phyloP scores from a whole-genome alignment of 768 basidiomycete genomes.

The Boletellus sp. region DNA sequence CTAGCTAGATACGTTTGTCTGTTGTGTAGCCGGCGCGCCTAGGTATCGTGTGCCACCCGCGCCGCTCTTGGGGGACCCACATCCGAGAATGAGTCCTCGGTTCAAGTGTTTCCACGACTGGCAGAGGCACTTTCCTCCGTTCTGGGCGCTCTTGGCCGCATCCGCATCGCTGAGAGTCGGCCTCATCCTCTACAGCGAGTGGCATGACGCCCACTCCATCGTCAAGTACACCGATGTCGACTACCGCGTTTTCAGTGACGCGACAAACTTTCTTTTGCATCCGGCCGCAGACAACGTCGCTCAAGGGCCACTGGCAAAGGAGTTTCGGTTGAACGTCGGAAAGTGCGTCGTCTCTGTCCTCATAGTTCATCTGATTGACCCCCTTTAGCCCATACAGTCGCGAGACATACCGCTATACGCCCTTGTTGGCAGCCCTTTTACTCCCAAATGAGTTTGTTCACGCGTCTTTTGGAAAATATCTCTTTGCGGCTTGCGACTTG shows the following conservation, averaged over 20 bases:
- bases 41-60: no score
- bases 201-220: slow-evolving; percentile 77
- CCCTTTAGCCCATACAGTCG: slow-evolving; percentile 76
- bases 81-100: neutral
- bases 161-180: slow-evolving; percentile 59
- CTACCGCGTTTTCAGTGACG: slow-evolving; percentile 94
- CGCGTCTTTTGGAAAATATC: slow-evolving; percentile 84
- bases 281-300: slow-evolving; percentile 52
- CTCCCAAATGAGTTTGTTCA: slow-evolving; percentile 79
- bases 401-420: slow-evolving; percentile 95
- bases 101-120: slow-evolving; percentile 2
- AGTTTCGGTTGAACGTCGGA: slow-evolving; percentile 49
- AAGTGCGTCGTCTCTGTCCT: slow-evolving; percentile 55
- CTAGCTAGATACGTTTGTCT: slow-evolving; percentile 1
- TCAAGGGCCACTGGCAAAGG: slow-evolving; percentile 52
- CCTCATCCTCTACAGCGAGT: slow-evolving; percentile 83
- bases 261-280: slow-evolving; percentile 63
- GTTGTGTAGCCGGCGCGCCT: neutral
- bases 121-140: slow-evolving; percentile 32
- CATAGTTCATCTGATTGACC: neutral
- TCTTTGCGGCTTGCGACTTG: slow-evolving; percentile 84
- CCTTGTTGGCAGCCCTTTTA: slow-evolving; percentile 79
- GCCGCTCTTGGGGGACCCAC: neutral
- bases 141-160: slow-evolving; percentile 48
- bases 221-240: slow-evolving; percentile 99